Evolutionary conservation across 2,329 filamentous ascomycete species (phyloP), one percentile per base, ranked within the genome.

Genomic region (Blastomyces silverae): DNA sequence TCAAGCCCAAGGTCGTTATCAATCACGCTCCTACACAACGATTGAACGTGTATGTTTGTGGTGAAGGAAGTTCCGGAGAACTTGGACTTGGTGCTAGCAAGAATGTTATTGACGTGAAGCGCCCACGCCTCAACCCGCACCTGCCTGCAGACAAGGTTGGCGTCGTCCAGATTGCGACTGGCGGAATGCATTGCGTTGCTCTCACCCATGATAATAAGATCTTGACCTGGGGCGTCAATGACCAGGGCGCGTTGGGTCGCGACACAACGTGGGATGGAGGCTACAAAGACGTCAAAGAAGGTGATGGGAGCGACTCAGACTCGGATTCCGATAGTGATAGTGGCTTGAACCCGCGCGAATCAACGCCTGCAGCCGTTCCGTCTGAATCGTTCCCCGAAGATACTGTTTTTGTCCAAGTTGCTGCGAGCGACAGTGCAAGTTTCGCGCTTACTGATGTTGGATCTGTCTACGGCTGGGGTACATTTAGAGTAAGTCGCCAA

Each of bases 181-280:
- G 91, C 66, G 90, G 90, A 64, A 93, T 95, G 90, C 91, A 95
- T 77, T 87, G 83, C 62, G 81, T 89, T 67, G 90, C 88, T 2
- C 79, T 94, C 62, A 93, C 91, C 61, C 84, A 87, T 69, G 88
- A 93, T 75, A 91, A 92, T 80, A 87, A 87, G 78, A 89, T 95
- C 70, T 79, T 91, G 63, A 92, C 89, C 37, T 95, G 91, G 91
- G 91, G 91, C 63, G 90, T 94, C 70, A 94, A 94, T 73, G 91
- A 95, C 73, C 87, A 92, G 72, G 89, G 89, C 67, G 89, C 91
- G 10, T 83, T 95, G 48, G 91, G 91, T 53, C 83, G 91, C 72
- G 84, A 90, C 73, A 92, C 89, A 2, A 79, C 79, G 15, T 88
- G 87, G 82, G 84, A 88, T 1, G 88, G 87, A 60, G 85, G 84